Percentiles rank a stretch among this genome's conserved stretches.
These are phyloP conservation scores for Gigaspora rosea DNA, from an alignment of 192 early-diverging fungal species.

Conservation along the genomic window DNA sequence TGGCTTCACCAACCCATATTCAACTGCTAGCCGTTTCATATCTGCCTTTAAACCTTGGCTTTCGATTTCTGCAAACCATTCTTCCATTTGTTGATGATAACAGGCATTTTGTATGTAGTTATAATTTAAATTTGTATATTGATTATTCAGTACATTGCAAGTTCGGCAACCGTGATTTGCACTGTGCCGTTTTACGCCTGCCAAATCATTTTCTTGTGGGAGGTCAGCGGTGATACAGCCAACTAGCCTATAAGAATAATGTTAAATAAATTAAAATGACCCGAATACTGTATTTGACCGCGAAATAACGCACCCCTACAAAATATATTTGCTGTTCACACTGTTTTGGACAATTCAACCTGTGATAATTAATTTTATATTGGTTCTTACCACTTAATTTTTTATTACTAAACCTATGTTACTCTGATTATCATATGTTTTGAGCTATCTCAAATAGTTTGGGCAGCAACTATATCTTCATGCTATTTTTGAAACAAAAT, in stretches of 20 bases:
- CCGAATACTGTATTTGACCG: too few species aligned
- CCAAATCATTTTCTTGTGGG: neutral
- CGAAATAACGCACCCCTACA: too few species aligned
- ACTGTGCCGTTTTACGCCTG: neutral
- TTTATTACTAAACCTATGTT: too few species aligned
- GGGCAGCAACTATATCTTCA: too few species aligned
- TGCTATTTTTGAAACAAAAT: too few species aligned
- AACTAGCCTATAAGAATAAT: neutral
- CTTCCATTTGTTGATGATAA: neutral
- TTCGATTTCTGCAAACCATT: neutral
- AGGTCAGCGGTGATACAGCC: neutral
- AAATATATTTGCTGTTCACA: too few species aligned
- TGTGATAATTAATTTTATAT: too few species aligned
- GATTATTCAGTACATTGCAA: constrained; percentile 5
- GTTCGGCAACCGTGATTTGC: neutral
- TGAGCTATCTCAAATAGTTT: too few species aligned
- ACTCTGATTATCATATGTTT: too few species aligned
- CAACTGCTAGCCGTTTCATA: neutral
- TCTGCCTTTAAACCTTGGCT: neutral
- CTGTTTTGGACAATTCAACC: too few species aligned
- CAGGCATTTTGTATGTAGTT: neutral
- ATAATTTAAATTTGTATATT: neutral
- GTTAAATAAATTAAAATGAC: too few species aligned
- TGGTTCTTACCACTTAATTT: too few species aligned
- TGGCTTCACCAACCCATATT: neutral